These are phyloP conservation scores for Paspalum vaginatum DNA, from an alignment of 176 grass and related monocot species.

Conservation along the genomic window DNA sequence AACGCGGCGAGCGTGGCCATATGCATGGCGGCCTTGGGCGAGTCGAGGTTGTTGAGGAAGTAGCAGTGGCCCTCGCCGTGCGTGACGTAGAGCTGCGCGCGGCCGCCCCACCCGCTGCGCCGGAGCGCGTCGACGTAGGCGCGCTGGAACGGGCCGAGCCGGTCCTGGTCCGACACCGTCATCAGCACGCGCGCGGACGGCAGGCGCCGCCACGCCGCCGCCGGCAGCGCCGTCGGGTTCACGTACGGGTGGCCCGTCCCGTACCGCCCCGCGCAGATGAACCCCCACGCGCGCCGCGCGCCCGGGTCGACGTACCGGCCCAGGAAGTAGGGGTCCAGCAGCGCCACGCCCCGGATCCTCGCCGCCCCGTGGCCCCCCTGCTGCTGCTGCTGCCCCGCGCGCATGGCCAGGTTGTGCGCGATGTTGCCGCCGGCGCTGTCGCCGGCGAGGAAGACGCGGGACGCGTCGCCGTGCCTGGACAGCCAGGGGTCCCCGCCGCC, in stretches of 20 bases:
- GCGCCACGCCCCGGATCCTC: conserved; percentile 50
- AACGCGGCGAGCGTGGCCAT: conserved; percentile 57
- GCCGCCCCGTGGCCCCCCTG: not conserved
- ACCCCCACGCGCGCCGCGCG: conserved; percentile 45
- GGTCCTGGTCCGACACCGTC: conserved; percentile 58
- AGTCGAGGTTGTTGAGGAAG: conserved; percentile 54
- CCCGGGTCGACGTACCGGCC: conserved; percentile 15
- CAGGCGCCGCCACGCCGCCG: conserved; percentile 43
- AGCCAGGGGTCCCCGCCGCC: conserved; percentile 65
- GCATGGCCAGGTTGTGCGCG: conserved; percentile 83
- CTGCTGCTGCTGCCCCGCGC: conserved; percentile 1
- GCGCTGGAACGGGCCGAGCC: conserved; percentile 55
- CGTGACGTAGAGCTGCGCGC: conserved; percentile 43
- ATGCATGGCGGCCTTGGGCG: conserved; percentile 56
- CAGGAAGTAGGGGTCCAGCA: conserved; percentile 76
- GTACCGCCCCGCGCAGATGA: conserved; percentile 61
- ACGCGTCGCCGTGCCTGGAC: conserved; percentile 42
- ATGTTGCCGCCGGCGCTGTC: conserved; percentile 94
- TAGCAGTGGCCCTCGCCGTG: conserved; percentile 60
- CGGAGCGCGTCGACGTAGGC: conserved; percentile 59
- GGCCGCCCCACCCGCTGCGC: conserved; percentile 50
- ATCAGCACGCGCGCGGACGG: conserved; percentile 44
- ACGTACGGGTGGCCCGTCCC: conserved; percentile 60
- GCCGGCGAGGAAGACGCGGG: conserved; percentile 63
- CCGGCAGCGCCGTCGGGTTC: conserved; percentile 56